phyloP scores from a whole-genome alignment of 1,139 yeast genomes.

The Kurtzmaniella quercitrusa region DNA sequence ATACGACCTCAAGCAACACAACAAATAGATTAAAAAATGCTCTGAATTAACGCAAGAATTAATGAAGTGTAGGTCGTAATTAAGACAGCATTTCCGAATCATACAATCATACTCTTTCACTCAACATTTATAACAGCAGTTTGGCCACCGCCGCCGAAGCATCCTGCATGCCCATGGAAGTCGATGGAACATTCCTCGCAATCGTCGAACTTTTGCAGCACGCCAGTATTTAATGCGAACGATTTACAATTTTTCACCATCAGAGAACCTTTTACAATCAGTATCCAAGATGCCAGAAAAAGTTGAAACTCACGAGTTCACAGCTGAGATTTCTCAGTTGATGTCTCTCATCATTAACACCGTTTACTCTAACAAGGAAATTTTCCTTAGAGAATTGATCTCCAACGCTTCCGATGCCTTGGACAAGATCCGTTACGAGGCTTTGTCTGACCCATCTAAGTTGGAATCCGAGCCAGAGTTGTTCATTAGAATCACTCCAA shows the following conservation, averaged over 20 bases:
- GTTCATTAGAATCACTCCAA: slow-evolving; percentile 96
- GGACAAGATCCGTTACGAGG: slow-evolving; percentile 95
- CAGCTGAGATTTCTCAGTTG: slow-evolving; percentile 99
- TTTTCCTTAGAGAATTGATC: slow-evolving; percentile 97
- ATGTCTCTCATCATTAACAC: slow-evolving; percentile 99
- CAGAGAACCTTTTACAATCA: slow-evolving; percentile 2
- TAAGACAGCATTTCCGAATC: too few relatives aligned
- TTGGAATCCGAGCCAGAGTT: slow-evolving; percentile 95
- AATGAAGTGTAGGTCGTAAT: too few relatives aligned
- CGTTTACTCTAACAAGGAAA: slow-evolving; percentile 98
- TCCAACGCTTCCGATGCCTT: slow-evolving; percentile 89
- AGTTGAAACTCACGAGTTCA: slow-evolving; percentile 90
- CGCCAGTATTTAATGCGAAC: slow-evolving; percentile 8
- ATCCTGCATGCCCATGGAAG: slow-evolving; percentile 22
- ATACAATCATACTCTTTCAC: too few relatives aligned
- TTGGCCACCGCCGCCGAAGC: neutral
- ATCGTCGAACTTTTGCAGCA: slow-evolving; percentile 14
- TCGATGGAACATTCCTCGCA: slow-evolving; percentile 29
- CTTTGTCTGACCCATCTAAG: slow-evolving; percentile 86
- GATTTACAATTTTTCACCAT: slow-evolving; percentile 8
- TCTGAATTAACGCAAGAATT: too few relatives aligned
- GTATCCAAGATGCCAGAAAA: slow-evolving; percentile 21
- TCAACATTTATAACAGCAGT: too few relatives aligned
- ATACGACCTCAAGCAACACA: too few relatives aligned
- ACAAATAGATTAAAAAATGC: too few relatives aligned